Percentiles rank a stretch among this genome's conserved stretches.
These are phyloP conservation scores for Themeda triandra DNA, from an alignment of 176 grass and related monocot genomes.

Conservation along the genomic window DNA sequence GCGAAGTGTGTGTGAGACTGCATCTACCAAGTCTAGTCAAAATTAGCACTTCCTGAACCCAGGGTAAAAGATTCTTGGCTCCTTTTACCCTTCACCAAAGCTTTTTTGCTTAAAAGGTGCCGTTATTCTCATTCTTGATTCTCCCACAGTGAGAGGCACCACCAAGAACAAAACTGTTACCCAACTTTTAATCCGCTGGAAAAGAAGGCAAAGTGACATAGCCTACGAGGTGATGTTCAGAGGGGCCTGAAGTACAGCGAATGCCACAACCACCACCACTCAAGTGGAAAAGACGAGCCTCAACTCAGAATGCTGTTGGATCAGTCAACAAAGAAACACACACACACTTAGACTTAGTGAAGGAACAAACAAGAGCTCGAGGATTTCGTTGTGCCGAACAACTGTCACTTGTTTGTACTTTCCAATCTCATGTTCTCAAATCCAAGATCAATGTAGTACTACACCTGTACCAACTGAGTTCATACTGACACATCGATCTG, in stretches of 20 bases:
- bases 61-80: slow-evolving; percentile 1
- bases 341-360: neutral
- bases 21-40: slow-evolving; percentile 12
- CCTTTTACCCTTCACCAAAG: slow-evolving; percentile 6
- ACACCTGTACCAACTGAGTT: neutral
- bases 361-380: neutral
- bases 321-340: neutral
- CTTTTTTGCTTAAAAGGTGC: slow-evolving; percentile 8
- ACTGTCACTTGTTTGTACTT: neutral
- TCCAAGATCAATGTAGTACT: neutral
- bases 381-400: neutral
- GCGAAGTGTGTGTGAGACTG: slow-evolving; percentile 22
- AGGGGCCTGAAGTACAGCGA: slow-evolving; percentile 16
- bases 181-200: neutral
- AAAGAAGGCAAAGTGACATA: slow-evolving; percentile 19
- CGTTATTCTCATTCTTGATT: slow-evolving; percentile 14
- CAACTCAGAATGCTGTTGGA: slow-evolving; percentile 11
- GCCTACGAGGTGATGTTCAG: neutral
- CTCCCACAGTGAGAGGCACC: slow-evolving; percentile 13
- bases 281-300: slow-evolving; percentile 9
- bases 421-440: neutral
- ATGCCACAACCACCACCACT: neutral
- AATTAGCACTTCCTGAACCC: slow-evolving; percentile 4
- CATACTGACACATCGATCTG: neutral
- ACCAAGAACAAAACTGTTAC: slow-evolving; percentile 7